These are phyloP conservation scores for Suhomyces maxii DNA, from an alignment of 1,139 yeast species.

Conservation along the genomic window DNA sequence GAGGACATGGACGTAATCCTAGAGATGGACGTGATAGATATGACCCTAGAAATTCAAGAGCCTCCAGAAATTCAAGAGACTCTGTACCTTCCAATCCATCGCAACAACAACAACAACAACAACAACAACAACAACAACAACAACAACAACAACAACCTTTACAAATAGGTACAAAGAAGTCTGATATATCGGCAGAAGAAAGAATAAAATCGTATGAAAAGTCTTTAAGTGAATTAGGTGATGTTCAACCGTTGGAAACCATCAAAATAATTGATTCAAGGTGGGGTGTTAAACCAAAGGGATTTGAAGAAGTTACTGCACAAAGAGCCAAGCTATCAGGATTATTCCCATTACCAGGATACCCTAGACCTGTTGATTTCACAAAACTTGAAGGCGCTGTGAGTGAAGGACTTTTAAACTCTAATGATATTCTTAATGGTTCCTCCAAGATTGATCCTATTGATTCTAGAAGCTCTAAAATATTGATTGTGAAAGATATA, in stretches of 20 bases:
- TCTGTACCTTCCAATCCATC: not conserved
- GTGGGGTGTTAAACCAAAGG: conserved; percentile 78
- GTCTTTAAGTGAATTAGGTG: conserved; percentile 22
- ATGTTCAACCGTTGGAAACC: conserved; percentile 27
- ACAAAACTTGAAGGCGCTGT: conserved; percentile 53
- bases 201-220: conserved; percentile 22
- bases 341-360: conserved; percentile 74
- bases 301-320: conserved; percentile 75
- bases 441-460: conserved; percentile 50
- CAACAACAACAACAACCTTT: too few species aligned
- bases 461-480: conserved; percentile 51
- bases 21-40: conserved; percentile 4
- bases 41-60: not conserved
- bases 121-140: too few species aligned
- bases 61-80: not conserved
- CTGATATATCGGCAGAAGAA: conserved; percentile 20
- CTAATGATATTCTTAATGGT: conserved; percentile 40
- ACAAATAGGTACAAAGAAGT: not conserved
- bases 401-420: conserved; percentile 39
- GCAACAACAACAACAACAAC: not conserved
- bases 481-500: conserved; percentile 49
- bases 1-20: not conserved
- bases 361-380: conserved; percentile 56
- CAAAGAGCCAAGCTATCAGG: conserved; percentile 84
- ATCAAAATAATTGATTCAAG: conserved; percentile 48